Evolutionary conservation across 495 filamentous ascomycete genomes (phyloP).

Genomic region (Penicillium coprophilum): DNA sequence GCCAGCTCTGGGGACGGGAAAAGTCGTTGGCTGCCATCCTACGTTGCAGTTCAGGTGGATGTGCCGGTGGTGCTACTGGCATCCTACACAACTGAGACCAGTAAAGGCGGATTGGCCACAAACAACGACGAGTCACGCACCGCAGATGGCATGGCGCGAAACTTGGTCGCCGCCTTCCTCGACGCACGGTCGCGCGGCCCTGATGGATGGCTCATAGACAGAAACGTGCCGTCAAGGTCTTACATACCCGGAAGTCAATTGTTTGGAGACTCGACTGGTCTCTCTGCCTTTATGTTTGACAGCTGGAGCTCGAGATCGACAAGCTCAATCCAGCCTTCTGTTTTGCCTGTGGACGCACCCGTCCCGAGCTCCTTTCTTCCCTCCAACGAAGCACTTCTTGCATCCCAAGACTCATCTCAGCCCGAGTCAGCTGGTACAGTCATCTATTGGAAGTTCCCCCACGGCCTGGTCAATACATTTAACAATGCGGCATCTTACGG

Average conservation of each 20-base stretch:
- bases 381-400: slow-evolving; percentile 1
- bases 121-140: neutral
- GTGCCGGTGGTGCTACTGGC: slow-evolving; percentile 12
- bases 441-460: slow-evolving; percentile 14
- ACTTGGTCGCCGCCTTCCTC: slow-evolving; percentile 10
- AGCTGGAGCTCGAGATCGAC: slow-evolving; percentile 4
- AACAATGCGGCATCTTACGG: slow-evolving; percentile 14
- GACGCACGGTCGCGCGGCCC: slow-evolving; percentile 6
- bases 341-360: slow-evolving; percentile 5
- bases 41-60: slow-evolving; percentile 15
- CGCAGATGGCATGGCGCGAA: neutral
- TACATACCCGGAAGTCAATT: slow-evolving; percentile 1
- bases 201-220: slow-evolving; percentile 12
- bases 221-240: neutral
- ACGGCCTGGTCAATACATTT: neutral
- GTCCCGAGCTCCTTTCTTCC: slow-evolving; percentile 1
- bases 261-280: slow-evolving; percentile 1
- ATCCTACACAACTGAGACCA: slow-evolving; percentile 1
- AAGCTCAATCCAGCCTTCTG: neutral
- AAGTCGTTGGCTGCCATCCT: slow-evolving; percentile 17
- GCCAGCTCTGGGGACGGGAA: slow-evolving; percentile 2
- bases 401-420: neutral
- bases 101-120: neutral
- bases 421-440: slow-evolving; percentile 9
- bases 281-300: slow-evolving; percentile 14